Conservation (phyloP, 2,329 filamentous ascomycete genomes). For the Ceratocystis ficicola region DNA sequence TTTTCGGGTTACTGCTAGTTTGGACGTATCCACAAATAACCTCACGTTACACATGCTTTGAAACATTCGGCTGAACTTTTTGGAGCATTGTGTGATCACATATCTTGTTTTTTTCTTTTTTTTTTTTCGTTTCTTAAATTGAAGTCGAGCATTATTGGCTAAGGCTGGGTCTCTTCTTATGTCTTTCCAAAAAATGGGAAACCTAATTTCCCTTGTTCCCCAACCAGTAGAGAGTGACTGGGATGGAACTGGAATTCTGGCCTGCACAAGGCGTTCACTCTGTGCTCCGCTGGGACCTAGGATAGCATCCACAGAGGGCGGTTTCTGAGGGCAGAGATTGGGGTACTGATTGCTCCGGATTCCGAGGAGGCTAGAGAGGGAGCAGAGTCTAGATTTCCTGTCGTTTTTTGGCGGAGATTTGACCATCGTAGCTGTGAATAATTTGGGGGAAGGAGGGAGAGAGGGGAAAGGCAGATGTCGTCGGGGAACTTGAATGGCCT, state of each 20-base stretch:
- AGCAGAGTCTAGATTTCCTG: neutral
- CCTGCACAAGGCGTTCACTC: neutral
- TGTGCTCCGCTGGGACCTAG: neutral
- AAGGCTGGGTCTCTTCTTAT: neutral
- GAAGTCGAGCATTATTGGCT: neutral
- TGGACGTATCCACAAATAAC: neutral
- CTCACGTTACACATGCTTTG: neutral
- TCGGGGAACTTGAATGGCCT: neutral
- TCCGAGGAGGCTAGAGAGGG: neutral
- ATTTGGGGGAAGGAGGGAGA: too few relatives aligned
- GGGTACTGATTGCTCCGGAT: neutral
- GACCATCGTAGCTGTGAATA: neutral
- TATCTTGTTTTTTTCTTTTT: too few relatives aligned
- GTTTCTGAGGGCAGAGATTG: neutral
- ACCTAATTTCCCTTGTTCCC: neutral
- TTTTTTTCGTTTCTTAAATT: too few relatives aligned
- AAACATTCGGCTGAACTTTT: conserved; percentile 6
- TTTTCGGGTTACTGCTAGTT: neutral
- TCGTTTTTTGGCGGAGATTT: neutral
- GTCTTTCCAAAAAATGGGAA: neutral
- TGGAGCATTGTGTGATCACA: neutral
- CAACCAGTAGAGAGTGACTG: neutral
- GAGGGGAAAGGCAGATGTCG: too few relatives aligned
- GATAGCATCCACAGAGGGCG: neutral
- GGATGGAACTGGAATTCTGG: neutral